Base-by-base conservation (phyloP, 2,329 filamentous ascomycete genomes). In the Colletotrichum sp. region DNA sequence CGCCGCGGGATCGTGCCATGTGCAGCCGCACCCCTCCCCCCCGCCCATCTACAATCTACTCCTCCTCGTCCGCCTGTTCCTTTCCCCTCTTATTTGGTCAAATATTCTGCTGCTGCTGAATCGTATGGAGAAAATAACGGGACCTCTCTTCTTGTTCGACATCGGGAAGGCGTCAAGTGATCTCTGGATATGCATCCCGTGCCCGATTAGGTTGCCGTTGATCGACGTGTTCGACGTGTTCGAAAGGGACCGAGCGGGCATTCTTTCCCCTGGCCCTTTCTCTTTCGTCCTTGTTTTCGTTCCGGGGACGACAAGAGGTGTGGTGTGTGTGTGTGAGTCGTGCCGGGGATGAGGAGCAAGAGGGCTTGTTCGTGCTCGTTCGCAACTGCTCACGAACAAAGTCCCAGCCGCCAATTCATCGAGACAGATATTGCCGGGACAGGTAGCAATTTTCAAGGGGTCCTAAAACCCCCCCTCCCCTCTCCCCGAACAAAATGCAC, bases 31-130 rank as follows among this genome's bases (percentile, higher is more conserved):
- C 24, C 26, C 26, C 36, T 18, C 21, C 16, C 34, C n/a, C 62
- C 34, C 36, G 16, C 24, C n/a, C 18, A 5, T 44, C 39, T 44
- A 10, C 39, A 44, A 44, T 21, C n/a, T 26, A 32, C 44, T n/a
- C 44, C 66, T 39, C 13, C 26, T 30, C 66, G 26, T 55, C 55
- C 15, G 32, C 26, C 13, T 55, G 9, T 30, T 24, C 24, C 39
- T n/a, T 18, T 30, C 68, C 72, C 68, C 68, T 66, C 68, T 75
- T 66, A 30, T 62, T 67, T 72, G 36, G 26, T 72, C 68, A 67
- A 55, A 62, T 72, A 66, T 67, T 7, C 26, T 26, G 52, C 68
- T 49, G 44, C 44, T 44, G 44, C 44, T 24, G 34, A 52, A 62
- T 62, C 68, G 60, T 64, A 36, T 67, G 60, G 68, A 75, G 72